A percentile compares a stretch with the other conserved stretches of the same genome.
Conservation (phyloP, 2,329 filamentous ascomycete genomes). For the Paraconiothyrium sp. region DNA sequence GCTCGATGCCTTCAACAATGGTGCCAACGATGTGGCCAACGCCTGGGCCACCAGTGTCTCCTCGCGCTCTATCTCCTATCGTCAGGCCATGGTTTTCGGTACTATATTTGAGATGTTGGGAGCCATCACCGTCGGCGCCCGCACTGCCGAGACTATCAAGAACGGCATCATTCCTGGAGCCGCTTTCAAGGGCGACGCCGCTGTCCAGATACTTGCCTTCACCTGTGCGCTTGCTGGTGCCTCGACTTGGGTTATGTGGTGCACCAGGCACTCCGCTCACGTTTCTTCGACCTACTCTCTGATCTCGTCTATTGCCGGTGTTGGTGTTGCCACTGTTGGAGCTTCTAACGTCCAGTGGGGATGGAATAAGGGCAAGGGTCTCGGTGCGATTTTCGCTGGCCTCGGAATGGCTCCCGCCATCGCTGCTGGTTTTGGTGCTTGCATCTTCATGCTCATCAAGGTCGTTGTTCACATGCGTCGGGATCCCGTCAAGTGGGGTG, state of each 20-base stretch:
- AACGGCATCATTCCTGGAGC: slow-evolving; percentile 67
- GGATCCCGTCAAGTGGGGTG: slow-evolving; percentile 76
- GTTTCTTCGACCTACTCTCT: slow-evolving; percentile 67
- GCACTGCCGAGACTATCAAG: slow-evolving; percentile 80
- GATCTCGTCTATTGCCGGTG: slow-evolving; percentile 58
- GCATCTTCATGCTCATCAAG: slow-evolving; percentile 79
- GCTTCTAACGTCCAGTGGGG: slow-evolving; percentile 66
- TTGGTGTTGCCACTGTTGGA: slow-evolving; percentile 65
- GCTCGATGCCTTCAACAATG: slow-evolving; percentile 81
- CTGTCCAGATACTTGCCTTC: slow-evolving; percentile 64
- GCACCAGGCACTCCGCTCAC: slow-evolving; percentile 75
- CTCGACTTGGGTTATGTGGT: slow-evolving; percentile 82
- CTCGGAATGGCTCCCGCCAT: slow-evolving; percentile 76
- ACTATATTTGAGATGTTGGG: slow-evolving; percentile 60
- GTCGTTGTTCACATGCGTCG: slow-evolving; percentile 74
- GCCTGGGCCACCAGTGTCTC: slow-evolving; percentile 84
- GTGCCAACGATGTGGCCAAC: slow-evolving; percentile 86
- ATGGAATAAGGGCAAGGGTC: slow-evolving; percentile 70
- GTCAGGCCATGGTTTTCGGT: slow-evolving; percentile 65
- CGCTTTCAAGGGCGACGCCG: slow-evolving; percentile 57
- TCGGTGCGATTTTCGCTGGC: slow-evolving; percentile 69
- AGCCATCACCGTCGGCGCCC: slow-evolving; percentile 54
- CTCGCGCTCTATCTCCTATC: slow-evolving; percentile 77
- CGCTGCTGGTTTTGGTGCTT: slow-evolving; percentile 70
- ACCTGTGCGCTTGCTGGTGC: slow-evolving; percentile 69